Evolutionary conservation across 768 basidiomycete species (phyloP).

Genomic region (Porphyrellus cyaneotinctus): DNA sequence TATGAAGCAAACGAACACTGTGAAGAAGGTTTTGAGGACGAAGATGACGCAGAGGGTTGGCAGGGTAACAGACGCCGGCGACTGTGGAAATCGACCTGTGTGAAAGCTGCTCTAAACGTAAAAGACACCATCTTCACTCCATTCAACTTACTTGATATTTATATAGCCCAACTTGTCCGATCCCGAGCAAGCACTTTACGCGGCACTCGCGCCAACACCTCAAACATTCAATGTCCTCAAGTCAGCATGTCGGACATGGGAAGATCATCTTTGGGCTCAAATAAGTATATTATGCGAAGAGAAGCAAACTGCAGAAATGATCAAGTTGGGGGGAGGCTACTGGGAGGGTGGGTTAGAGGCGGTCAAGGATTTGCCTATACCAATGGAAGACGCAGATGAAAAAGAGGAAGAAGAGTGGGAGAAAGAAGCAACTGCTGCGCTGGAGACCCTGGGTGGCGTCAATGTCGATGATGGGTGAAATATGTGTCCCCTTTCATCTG

Average conservation of each 20-base stretch:
- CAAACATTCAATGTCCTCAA: constrained; percentile 64
- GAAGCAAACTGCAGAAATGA: constrained; percentile 66
- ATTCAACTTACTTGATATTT: constrained; percentile 4
- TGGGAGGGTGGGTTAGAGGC: constrained; percentile 67
- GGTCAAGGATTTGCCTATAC: constrained; percentile 36
- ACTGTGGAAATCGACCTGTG: constrained; percentile 88
- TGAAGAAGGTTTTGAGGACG: constrained; percentile 44
- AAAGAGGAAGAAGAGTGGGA: constrained; percentile 58
- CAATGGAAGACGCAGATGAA: constrained; percentile 28
- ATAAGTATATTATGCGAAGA: constrained; percentile 79
- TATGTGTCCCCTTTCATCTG: neutral
- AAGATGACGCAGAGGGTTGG: constrained; percentile 47
- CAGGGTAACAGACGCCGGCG: constrained; percentile 72
- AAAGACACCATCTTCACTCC: neutral
- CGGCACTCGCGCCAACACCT: constrained; percentile 72
- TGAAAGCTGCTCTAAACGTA: constrained; percentile 74
- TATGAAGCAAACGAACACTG: constrained; percentile 44
- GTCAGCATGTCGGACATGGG: constrained; percentile 82
- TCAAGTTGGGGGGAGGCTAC: constrained; percentile 62
- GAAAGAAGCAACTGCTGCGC: constrained; percentile 52
- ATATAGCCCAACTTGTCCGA: constrained; percentile 53
- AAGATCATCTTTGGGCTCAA: constrained; percentile 94
- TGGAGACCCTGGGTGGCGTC: constrained; percentile 57
- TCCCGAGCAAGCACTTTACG: constrained; percentile 83
- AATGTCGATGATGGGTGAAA: constrained; percentile 62